These are phyloP conservation scores for Phytopythium litorale DNA, from an alignment of 352 stramenopile genomes.

Conservation along the genomic window DNA sequence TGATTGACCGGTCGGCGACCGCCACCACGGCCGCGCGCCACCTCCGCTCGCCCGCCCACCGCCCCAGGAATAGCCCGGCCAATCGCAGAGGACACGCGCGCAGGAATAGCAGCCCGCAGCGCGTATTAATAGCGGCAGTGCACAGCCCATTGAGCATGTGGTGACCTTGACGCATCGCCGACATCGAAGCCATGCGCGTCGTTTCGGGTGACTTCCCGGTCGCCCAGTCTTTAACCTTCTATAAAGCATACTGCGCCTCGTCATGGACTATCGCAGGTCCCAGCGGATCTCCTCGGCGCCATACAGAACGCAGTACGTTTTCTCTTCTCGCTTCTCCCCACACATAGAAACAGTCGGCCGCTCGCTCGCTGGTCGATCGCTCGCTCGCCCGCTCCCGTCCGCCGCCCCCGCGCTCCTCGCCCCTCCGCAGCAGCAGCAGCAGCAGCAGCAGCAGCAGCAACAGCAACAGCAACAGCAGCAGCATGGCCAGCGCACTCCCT, in stretches of 20 bases:
- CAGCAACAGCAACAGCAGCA: not conserved
- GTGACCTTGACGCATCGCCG: too few relatives aligned
- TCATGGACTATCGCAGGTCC: not conserved
- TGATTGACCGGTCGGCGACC: not conserved
- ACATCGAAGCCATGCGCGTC: not conserved
- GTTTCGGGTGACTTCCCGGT: not conserved
- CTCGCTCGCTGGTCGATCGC: not conserved
- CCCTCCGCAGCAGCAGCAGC: too few relatives aligned
- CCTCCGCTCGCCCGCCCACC: too few relatives aligned
- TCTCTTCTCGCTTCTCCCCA: not conserved
- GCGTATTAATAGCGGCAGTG: not conserved
- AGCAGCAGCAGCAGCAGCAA: too few relatives aligned
- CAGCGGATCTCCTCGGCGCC: not conserved
- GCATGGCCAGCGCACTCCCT: conserved; percentile 58
- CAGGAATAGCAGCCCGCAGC: not conserved
- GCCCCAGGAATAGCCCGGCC: not conserved
- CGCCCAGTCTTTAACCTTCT: too few relatives aligned
- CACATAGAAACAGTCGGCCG: not conserved
- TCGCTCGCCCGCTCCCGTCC: not conserved
- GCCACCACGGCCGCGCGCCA: too few relatives aligned
- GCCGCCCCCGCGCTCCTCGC: not conserved
- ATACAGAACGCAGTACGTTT: not conserved
- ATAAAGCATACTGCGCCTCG: too few relatives aligned
- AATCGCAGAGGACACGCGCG: not conserved
- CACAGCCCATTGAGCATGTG: too few relatives aligned